These are phyloP conservation scores for Neurospora sp. DNA, from an alignment of 2,329 filamentous ascomycete species.

Conservation along the genomic window DNA sequence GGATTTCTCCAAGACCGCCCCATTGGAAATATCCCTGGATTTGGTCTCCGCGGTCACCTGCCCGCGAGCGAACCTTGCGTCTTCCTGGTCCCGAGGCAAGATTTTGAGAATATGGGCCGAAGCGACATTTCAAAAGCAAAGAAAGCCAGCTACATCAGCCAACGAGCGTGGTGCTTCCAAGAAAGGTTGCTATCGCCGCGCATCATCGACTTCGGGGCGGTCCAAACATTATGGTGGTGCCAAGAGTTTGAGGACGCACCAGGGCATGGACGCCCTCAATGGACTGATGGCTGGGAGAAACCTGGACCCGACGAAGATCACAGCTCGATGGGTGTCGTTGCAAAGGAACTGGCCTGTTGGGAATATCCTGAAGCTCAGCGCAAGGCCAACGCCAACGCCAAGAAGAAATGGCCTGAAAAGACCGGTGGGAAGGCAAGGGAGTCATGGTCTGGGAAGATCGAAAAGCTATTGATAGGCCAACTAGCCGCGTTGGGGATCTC, in stretches of 20 bases:
- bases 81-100: background rate
- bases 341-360: background rate
- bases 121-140: background rate
- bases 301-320: background rate
- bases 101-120: background rate
- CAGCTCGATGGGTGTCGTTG: background rate
- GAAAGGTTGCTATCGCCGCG: conserved; percentile 5
- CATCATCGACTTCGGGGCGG: conserved; percentile 1
- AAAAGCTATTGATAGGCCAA: background rate
- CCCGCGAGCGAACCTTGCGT: background rate
- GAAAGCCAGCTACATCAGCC: background rate
- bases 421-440: background rate
- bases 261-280: background rate
- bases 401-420: background rate
- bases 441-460: background rate
- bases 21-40: background rate
- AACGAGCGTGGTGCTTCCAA: conserved; percentile 7
- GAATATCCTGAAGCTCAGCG: background rate
- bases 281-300: background rate
- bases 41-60: background rate
- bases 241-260: background rate
- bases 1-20: background rate
- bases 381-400: background rate
- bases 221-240: background rate
- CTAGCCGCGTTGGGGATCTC: background rate